Conservation (phyloP, 2,329 filamentous ascomycete species). For the Fonsecaea monophora region DNA sequence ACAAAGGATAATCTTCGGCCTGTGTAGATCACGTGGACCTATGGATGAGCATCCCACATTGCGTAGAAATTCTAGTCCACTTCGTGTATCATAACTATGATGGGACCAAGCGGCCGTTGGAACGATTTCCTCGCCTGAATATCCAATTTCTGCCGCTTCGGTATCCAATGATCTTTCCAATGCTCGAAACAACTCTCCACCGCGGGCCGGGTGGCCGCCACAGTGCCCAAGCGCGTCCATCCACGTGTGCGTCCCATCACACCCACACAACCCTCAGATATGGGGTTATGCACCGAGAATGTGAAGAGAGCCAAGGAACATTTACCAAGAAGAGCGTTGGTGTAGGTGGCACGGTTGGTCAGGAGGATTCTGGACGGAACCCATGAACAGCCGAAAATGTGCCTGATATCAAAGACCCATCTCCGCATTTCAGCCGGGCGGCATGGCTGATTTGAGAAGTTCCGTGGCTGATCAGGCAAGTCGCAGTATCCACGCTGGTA, state of each 20-base stretch:
- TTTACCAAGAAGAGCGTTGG: not conserved
- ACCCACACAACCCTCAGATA: not conserved
- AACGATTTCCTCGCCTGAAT: not conserved
- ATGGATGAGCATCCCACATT: not conserved
- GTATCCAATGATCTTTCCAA: not conserved
- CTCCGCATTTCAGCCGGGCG: constrained; percentile 27
- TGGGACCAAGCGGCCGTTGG: not conserved
- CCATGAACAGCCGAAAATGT: constrained; percentile 23
- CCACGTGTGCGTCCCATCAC: not conserved
- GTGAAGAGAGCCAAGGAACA: not conserved
- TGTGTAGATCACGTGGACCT: too few species aligned
- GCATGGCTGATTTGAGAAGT: constrained; percentile 14
- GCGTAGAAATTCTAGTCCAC: not conserved
- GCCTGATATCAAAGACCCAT: constrained; percentile 30
- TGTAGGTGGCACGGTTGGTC: not conserved
- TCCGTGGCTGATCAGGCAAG: constrained; percentile 15
- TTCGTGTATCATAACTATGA: not conserved
- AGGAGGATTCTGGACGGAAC: not conserved
- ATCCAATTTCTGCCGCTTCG: not conserved
- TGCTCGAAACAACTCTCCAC: not conserved
- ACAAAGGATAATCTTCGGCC: not conserved
- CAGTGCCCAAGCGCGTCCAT: not conserved
- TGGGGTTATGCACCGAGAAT: not conserved
- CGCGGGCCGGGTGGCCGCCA: not conserved
- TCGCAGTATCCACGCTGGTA: constrained; percentile 6